Conservation (phyloP, 2,329 filamentous ascomycete species). For the Domatiomyces catenatus region DNA sequence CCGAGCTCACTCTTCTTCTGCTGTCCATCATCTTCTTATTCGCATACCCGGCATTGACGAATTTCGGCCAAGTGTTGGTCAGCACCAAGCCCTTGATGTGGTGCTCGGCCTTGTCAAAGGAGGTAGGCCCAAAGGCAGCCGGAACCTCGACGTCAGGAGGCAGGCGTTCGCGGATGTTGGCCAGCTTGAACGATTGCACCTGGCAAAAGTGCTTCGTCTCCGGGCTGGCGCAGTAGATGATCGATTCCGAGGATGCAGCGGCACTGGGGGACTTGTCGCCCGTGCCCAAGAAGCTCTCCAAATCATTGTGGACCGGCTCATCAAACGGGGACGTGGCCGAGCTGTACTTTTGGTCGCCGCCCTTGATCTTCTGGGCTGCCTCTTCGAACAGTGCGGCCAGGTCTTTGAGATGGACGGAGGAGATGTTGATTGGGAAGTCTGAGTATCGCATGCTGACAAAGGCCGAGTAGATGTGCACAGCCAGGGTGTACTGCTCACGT, state of each 20-base stretch:
- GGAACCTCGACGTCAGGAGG: slow-evolving; percentile 26
- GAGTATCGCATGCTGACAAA: slow-evolving; percentile 47
- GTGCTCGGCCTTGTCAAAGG: slow-evolving; percentile 46
- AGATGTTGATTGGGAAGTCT: slow-evolving; percentile 53
- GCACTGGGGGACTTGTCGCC: slow-evolving; percentile 10
- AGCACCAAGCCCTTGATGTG: slow-evolving; percentile 52
- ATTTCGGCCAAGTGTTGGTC: slow-evolving; percentile 50
- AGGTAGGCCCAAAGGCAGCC: slow-evolving; percentile 31
- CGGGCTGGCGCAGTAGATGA: slow-evolving; percentile 2
- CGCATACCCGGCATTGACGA: slow-evolving; percentile 19
- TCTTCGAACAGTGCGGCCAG: slow-evolving; percentile 43
- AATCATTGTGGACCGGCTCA: slow-evolving; percentile 15
- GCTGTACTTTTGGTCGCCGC: slow-evolving; percentile 27
- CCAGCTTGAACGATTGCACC: slow-evolving; percentile 13
- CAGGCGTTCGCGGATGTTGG: slow-evolving; percentile 19
- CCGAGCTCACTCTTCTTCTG: neutral
- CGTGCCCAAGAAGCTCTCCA: slow-evolving; percentile 9
- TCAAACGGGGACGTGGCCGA: slow-evolving; percentile 26
- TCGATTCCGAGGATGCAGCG: slow-evolving; percentile 4
- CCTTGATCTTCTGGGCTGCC: slow-evolving; percentile 30
- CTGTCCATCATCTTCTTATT: slow-evolving; percentile 9
- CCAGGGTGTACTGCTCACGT: slow-evolving; percentile 42
- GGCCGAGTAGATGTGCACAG: slow-evolving; percentile 45
- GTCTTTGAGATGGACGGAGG: slow-evolving; percentile 38
- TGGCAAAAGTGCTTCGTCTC: slow-evolving; percentile 3